A percentile compares a stretch with the other conserved stretches of the same genome.
Conservation (phyloP, 1,139 yeast genomes). For the Diutina pseudorugosa region DNA sequence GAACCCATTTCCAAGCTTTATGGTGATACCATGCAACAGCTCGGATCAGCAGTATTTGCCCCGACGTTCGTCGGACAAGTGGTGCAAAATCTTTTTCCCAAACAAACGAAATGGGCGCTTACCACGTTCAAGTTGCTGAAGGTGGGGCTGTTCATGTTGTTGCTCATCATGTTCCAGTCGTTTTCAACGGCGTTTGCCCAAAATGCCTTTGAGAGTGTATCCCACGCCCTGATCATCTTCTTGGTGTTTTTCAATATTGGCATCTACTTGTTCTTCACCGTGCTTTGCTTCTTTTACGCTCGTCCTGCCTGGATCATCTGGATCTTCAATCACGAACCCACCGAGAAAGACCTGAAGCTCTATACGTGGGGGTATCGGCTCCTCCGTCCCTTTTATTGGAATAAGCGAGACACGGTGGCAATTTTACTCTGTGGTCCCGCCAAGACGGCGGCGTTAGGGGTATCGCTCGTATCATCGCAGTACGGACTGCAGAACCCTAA, state of each 20-base stretch:
- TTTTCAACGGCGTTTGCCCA: constrained; percentile 84
- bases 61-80: constrained; percentile 87
- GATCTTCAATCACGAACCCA: constrained; percentile 37
- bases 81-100: constrained; percentile 56
- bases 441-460: constrained; percentile 86
- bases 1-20: constrained; percentile 44
- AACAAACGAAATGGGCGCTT: constrained; percentile 47
- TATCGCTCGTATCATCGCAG: constrained; percentile 67
- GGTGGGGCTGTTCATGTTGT: constrained; percentile 67
- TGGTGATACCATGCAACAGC: constrained; percentile 68
- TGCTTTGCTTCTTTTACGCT: constrained; percentile 42
- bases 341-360: constrained; percentile 22
- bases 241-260: constrained; percentile 74
- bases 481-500: constrained; percentile 52
- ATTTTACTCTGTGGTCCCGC: constrained; percentile 87
- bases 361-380: constrained; percentile 29
- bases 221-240: constrained; percentile 58
- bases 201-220: constrained; percentile 60
- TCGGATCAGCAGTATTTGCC: constrained; percentile 71
- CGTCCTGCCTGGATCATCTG: constrained; percentile 44
- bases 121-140: constrained; percentile 51
- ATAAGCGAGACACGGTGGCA: constrained; percentile 60
- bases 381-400: constrained; percentile 59
- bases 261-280: constrained; percentile 63
- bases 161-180: constrained; percentile 72